Evolutionary conservation across 2,329 filamentous ascomycete genomes (phyloP).

Genomic region (Amylocarpus encephaloides): DNA sequence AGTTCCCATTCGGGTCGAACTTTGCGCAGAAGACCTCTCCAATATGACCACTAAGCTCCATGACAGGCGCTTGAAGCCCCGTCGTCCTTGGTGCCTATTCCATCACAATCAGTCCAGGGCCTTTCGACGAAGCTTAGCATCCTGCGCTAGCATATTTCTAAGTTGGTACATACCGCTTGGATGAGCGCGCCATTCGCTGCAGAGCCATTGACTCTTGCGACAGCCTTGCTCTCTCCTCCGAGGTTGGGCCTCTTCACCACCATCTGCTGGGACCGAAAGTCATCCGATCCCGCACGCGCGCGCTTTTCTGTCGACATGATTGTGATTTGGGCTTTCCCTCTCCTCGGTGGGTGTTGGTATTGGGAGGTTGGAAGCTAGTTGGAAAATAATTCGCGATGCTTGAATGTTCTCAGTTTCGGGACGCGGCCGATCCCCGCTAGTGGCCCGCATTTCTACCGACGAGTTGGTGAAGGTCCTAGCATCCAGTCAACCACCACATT

Average conservation of each 20-base stretch:
- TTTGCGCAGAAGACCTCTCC: slow-evolving; percentile 87
- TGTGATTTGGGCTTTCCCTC: background rate
- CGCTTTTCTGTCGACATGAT: slow-evolving; percentile 87
- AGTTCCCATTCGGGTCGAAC: slow-evolving; percentile 81
- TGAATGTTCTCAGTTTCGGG: background rate
- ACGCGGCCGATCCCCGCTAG: slow-evolving; percentile 6
- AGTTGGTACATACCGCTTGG: slow-evolving; percentile 50
- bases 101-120: slow-evolving; percentile 20
- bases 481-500: slow-evolving; percentile 1
- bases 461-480: background rate
- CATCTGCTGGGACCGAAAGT: slow-evolving; percentile 72
- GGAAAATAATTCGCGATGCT: slow-evolving; percentile 10
- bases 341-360: background rate
- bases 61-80: slow-evolving; percentile 79
- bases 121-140: slow-evolving; percentile 16
- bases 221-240: slow-evolving; percentile 41
- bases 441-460: slow-evolving; percentile 1
- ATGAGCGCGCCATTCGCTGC: slow-evolving; percentile 56
- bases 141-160: slow-evolving; percentile 4
- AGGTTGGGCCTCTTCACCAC: slow-evolving; percentile 85
- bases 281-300: slow-evolving; percentile 63
- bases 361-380: background rate
- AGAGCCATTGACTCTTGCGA: slow-evolving; percentile 51
- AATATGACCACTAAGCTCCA: slow-evolving; percentile 79
- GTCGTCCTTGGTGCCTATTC: slow-evolving; percentile 70